Base-by-base conservation (phyloP, 192 early-diverging fungal species). In the Backusella circina region DNA sequence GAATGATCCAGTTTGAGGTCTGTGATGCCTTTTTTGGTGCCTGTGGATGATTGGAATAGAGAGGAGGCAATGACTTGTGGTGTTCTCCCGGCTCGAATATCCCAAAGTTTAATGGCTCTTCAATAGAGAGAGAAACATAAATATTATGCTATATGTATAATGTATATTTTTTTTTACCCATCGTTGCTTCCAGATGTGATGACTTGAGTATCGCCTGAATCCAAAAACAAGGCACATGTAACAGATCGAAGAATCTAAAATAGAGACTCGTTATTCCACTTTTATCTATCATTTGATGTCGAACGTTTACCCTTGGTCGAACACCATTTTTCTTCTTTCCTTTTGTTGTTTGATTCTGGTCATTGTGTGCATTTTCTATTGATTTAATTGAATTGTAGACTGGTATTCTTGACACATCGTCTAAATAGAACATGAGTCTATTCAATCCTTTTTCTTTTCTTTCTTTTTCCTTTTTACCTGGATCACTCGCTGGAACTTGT, bases 71-170 rank as follows among this genome's bases (percentile, higher is more conserved):
- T 30, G 76, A 78, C 31, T 70, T 73, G 13, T 79, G 89, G 13
- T 68, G 67, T 1, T 88, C 73, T 83, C 30, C 51, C 82, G 71
- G 78, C 86, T 7, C 95, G 80, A 68, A 93, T 82, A 77, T 97
- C 95, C 95, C 95, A 97, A 37, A 91, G 86, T 79, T 92, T 94
- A 35, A 97, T 82, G 30, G 87, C 77, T 21, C 91, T 79, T n/a
- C n/a, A n/a, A 47, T 35, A 35, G 61, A 16, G 35, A 26, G 65
- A 47, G 8, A 38, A 10, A 41, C 16, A 68, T 61, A 54, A 36
- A n/a, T 51, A 41, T 16, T 23, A 54, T 61, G 1, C n/a, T 36
- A 64, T 9, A 50, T 73, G 2, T 1, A 23, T n/a, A 54, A 54
- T 54, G 50, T 2, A n/a, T n/a, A n/a, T n/a, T n/a, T 35, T 35